These are phyloP conservation scores for Kwoniella botswanensis DNA, from an alignment of 768 basidiomycete genomes.

Conservation along the genomic window DNA sequence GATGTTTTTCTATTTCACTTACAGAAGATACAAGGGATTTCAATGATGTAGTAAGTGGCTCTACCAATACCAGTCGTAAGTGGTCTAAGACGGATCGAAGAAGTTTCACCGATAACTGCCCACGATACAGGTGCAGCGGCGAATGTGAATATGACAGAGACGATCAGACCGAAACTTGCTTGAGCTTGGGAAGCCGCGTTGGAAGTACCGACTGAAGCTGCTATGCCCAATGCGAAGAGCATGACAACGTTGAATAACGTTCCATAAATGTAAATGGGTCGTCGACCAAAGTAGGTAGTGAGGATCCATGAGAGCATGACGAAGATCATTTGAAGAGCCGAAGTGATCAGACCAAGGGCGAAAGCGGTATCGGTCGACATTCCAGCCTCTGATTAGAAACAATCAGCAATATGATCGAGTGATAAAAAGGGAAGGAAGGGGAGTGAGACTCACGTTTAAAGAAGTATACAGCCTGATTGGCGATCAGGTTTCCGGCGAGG, in stretches of 20 bases:
- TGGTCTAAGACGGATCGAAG: conserved; percentile 44
- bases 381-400: conserved; percentile 36
- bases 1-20: neutral
- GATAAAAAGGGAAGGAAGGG: neutral
- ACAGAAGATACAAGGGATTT: conserved; percentile 47
- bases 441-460: conserved; percentile 36
- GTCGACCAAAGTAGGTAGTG: conserved; percentile 50
- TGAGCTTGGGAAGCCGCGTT: conserved; percentile 38
- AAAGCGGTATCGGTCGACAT: conserved; percentile 39
- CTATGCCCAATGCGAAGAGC: conserved; percentile 47
- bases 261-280: conserved; percentile 51
- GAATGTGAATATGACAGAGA: conserved; percentile 45
- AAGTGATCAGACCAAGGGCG: conserved; percentile 51
- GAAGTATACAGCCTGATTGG: conserved; percentile 46
- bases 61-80: conserved; percentile 52
- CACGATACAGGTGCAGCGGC: conserved; percentile 44
- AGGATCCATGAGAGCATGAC: conserved; percentile 45
- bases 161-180: conserved; percentile 46
- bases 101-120: conserved; percentile 46
- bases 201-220: conserved; percentile 35
- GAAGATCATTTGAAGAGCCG: conserved; percentile 40
- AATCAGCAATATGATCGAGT: neutral
- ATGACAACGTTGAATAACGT: conserved; percentile 43
- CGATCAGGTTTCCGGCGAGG: conserved; percentile 48
- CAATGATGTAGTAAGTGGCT: conserved; percentile 49